Evolutionary conservation across 495 filamentous ascomycete genomes (phyloP).

Genomic region (Aspergillus sclerotioniger): DNA sequence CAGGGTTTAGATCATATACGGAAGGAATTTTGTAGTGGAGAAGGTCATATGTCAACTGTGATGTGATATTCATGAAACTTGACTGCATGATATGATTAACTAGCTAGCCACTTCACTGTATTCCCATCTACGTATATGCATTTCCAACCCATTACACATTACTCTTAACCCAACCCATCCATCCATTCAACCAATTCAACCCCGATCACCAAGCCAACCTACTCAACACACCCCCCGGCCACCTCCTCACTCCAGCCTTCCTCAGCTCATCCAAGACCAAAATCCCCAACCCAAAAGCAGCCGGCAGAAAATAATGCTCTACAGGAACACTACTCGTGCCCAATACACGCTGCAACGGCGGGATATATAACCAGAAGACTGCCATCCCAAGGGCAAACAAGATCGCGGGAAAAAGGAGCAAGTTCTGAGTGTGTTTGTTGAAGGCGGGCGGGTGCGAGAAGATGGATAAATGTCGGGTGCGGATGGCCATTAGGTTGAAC

Average conservation of each 20-base stretch:
- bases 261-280: slow-evolving; percentile 36
- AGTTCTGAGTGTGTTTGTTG: slow-evolving; percentile 56
- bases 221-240: slow-evolving; percentile 20
- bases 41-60: too few relatives aligned
- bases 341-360: slow-evolving; percentile 52
- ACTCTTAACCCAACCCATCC: background rate
- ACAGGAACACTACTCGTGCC: slow-evolving; percentile 56
- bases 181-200: background rate
- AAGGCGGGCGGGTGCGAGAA: slow-evolving; percentile 63
- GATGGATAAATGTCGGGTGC: slow-evolving; percentile 62
- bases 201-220: slow-evolving; percentile 24
- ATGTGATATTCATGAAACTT: too few relatives aligned
- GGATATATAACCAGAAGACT: slow-evolving; percentile 63
- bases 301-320: slow-evolving; percentile 66
- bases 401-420: slow-evolving; percentile 63
- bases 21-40: too few relatives aligned
- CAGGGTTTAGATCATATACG: slow-evolving; percentile 16
- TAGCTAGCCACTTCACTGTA: too few relatives aligned
- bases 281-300: slow-evolving; percentile 59
- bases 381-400: slow-evolving; percentile 60
- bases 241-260: slow-evolving; percentile 22
- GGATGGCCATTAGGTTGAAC: slow-evolving; percentile 64
- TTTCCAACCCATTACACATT: background rate
- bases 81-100: too few relatives aligned
- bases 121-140: too few relatives aligned